phyloP scores from a whole-genome alignment of 352 stramenopile species.

The Phytophthora melonis region DNA sequence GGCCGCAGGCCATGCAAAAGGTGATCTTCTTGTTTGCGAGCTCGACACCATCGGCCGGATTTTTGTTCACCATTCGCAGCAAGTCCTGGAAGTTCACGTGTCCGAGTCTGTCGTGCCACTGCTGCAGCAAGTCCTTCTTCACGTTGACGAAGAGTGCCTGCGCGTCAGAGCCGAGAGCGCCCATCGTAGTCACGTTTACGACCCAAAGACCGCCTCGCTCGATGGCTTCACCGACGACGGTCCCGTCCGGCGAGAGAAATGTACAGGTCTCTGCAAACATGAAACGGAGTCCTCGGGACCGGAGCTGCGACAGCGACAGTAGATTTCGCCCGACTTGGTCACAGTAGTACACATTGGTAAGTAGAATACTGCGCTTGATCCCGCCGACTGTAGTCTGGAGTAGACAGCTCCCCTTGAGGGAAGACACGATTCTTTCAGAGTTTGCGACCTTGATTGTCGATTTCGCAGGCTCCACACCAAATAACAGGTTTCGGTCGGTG shows the following conservation, averaged over 20 bases:
- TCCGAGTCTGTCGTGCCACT: background rate
- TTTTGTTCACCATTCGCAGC: background rate
- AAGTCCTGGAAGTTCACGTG: background rate
- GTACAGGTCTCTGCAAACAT: background rate
- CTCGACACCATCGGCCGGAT: background rate
- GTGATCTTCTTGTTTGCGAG: background rate
- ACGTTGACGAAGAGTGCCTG: background rate
- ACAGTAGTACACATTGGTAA: slow-evolving; percentile 15
- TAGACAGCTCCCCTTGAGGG: slow-evolving; percentile 2
- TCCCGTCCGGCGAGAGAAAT: background rate
- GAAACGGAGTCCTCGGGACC: background rate
- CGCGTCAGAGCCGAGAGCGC: background rate
- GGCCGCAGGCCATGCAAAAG: slow-evolving; percentile 15
- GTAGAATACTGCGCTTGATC: slow-evolving; percentile 1
- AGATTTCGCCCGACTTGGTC: background rate
- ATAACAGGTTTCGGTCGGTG: background rate
- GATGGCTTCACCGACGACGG: background rate
- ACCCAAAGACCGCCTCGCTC: background rate
- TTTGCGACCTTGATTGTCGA: slow-evolving; percentile 16
- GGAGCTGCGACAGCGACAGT: background rate
- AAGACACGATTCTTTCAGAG: slow-evolving; percentile 8
- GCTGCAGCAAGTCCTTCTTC: background rate
- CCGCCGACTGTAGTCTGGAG: slow-evolving; percentile 4
- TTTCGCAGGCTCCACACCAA: background rate
- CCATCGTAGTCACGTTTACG: background rate